Evolutionary conservation across 768 basidiomycete species (phyloP), one percentile per base, ranked within the genome.

Genomic region (Pleurotus tuoliensis): DNA sequence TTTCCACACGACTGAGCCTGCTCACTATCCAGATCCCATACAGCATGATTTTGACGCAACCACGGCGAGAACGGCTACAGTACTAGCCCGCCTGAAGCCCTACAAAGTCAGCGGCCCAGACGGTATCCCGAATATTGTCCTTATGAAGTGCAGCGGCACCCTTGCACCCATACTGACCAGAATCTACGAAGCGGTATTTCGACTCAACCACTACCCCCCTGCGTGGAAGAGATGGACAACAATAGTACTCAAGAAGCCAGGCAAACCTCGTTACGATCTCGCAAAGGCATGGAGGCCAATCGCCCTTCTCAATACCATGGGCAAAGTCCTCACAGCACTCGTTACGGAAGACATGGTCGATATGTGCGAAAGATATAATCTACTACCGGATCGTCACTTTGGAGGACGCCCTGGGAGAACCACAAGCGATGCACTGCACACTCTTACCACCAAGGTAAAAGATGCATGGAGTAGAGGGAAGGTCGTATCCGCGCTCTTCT

Each of bases 201-300:
- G 44, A 8, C 49, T 61, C 0, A 34, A 40, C 1, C 43, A 2
- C 4, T 71, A 63, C 39, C 55, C 51, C 4, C 37, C 52, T 0
- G 40, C 25, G 1, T 67, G 66, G 72, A 59, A 60, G 16, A 8
- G 58, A 0, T 72, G 63, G 22, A 66, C 55, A 0, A 74, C 69
- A 0, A 55, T 71, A 0, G 66, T 75, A 0, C 59, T 78, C 0
- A 49, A 63, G 0, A 79, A 81, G 51, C 75, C 73, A 0, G 70
- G 71, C 0, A 68, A 69, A 38, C 54, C 65, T 0, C 52, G 68
- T 57, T 80, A 81, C 61, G 51, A 63, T 0, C 30, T 62, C 0
- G 55, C 75, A 0, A 71, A 70, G 22, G 67, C 74, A 0, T 74
- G 73, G 41, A 52, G 69, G 0, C 78, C 75, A 0, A 76, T 80